phyloP scores from a whole-genome alignment of 345 rosid genomes.

The Schrenkiella parvula region DNA sequence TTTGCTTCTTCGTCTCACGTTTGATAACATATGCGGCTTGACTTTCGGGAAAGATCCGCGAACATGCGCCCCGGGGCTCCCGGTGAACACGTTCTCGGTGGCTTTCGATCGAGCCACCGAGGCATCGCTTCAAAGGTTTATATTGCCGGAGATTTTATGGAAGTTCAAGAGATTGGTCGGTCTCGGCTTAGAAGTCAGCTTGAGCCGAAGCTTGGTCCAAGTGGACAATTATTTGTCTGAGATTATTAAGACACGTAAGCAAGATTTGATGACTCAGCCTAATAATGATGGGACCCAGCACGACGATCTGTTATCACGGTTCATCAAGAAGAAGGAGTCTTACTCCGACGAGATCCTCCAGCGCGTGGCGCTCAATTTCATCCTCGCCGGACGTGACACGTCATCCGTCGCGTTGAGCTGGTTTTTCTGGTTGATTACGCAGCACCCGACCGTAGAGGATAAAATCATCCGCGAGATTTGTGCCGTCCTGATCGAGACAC shows the following conservation, averaged over 20 bases:
- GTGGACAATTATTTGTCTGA: constrained; percentile 62
- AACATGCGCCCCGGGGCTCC: constrained; percentile 69
- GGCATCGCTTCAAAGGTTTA: constrained; percentile 84
- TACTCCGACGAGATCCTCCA: constrained; percentile 73
- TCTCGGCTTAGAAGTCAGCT: constrained; percentile 80
- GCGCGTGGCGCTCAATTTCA: constrained; percentile 91
- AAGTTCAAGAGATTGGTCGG: constrained; percentile 67
- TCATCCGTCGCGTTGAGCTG: constrained; percentile 88
- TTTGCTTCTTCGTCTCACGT: constrained; percentile 82
- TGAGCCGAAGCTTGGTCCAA: constrained; percentile 67
- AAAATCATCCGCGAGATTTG: constrained; percentile 65
- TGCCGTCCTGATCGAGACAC: constrained; percentile 59
- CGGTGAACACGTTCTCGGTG: constrained; percentile 65
- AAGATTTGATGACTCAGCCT: constrained; percentile 54
- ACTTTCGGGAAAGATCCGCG: constrained; percentile 94
- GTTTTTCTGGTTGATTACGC: constrained; percentile 81
- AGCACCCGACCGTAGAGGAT: constrained; percentile 61
- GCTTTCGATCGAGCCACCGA: constrained; percentile 93
- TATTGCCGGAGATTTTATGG: constrained; percentile 84
- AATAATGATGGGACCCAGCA: constrained; percentile 51
- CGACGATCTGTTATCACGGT: constrained; percentile 85
- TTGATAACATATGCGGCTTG: constrained; percentile 91
- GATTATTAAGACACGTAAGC: constrained; percentile 68
- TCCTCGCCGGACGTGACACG: constrained; percentile 98
- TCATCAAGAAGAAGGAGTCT: constrained; percentile 83